A percentile compares a stretch with the other conserved stretches of the same genome.
These are phyloP conservation scores for Candida montana DNA, from an alignment of 805 yeast species.

Conservation along the genomic window DNA sequence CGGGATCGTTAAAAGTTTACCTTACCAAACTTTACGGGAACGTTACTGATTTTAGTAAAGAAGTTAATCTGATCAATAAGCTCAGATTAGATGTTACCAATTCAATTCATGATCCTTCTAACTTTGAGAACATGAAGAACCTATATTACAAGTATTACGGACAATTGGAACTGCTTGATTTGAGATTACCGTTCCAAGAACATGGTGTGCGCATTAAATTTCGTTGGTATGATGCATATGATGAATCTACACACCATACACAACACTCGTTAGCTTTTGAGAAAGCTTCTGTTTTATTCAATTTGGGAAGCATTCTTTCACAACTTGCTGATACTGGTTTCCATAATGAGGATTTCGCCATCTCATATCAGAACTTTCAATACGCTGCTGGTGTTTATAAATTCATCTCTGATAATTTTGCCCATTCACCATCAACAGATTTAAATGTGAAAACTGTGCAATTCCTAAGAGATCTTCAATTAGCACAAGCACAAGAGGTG, in stretches of 20 bases:
- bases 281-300: slow-evolving; percentile 79
- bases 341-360: slow-evolving; percentile 40
- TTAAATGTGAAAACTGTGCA: slow-evolving; percentile 61
- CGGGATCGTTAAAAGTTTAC: slow-evolving; percentile 50
- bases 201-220: slow-evolving; percentile 55
- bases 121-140: slow-evolving; percentile 42
- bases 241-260: slow-evolving; percentile 40
- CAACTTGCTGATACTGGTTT: slow-evolving; percentile 39
- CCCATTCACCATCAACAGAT: slow-evolving; percentile 85
- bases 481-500: slow-evolving; percentile 87
- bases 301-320: slow-evolving; percentile 61
- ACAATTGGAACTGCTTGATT: slow-evolving; percentile 72
- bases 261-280: slow-evolving; percentile 85
- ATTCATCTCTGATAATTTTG: slow-evolving; percentile 70
- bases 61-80: slow-evolving; percentile 48
- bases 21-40: slow-evolving; percentile 60
- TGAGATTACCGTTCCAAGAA: slow-evolving; percentile 65
- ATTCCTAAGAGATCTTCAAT: slow-evolving; percentile 57
- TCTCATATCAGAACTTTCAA: slow-evolving; percentile 56
- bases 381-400: slow-evolving; percentile 75
- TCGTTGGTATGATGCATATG: slow-evolving; percentile 77
- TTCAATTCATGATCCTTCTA: slow-evolving; percentile 31
- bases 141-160: slow-evolving; percentile 67
- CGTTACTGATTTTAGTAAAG: slow-evolving; percentile 51
- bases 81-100: slow-evolving; percentile 57